These are phyloP conservation scores for Spencermartinsiella europaea DNA, from an alignment of 805 yeast genomes.

Conservation along the genomic window DNA sequence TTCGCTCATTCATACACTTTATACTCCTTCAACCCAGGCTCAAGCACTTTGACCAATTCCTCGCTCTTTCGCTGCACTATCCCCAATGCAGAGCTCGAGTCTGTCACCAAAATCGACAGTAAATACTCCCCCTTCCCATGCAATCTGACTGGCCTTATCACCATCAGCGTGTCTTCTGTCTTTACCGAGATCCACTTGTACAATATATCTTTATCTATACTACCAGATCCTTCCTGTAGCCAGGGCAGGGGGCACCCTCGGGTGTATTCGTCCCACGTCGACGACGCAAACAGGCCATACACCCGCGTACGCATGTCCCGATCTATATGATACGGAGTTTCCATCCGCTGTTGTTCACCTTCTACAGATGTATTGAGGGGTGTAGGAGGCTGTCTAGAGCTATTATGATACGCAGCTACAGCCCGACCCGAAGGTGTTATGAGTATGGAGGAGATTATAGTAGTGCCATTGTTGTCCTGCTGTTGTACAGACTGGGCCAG, in stretches of 20 bases:
- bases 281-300: slow-evolving; percentile 28
- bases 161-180: slow-evolving; percentile 22
- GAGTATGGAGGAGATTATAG: slow-evolving; percentile 22
- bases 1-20: slow-evolving; percentile 2
- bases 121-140: slow-evolving; percentile 13
- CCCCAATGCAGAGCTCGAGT: slow-evolving; percentile 25
- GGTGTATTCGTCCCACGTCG: slow-evolving; percentile 25
- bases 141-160: slow-evolving; percentile 17
- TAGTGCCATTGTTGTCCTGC: slow-evolving; percentile 12
- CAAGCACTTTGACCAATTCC: slow-evolving; percentile 23
- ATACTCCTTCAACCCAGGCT: slow-evolving; percentile 23
- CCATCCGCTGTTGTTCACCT: background rate
- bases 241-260: slow-evolving; percentile 2
- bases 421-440: slow-evolving; percentile 19
- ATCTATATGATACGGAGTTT: slow-evolving; percentile 20
- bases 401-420: slow-evolving; percentile 22
- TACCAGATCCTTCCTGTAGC: background rate
- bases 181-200: slow-evolving; percentile 26
- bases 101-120: slow-evolving; percentile 26
- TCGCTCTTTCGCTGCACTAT: slow-evolving; percentile 20
- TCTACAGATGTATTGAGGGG: slow-evolving; percentile 13
- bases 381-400: slow-evolving; percentile 14
- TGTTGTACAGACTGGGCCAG: slow-evolving; percentile 21
- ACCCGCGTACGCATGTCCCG: slow-evolving; percentile 28
- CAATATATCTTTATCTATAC: slow-evolving; percentile 1